These are phyloP conservation scores for Athelia psychrophila DNA, from an alignment of 1,284 basidiomycete genomes.

Conservation along the genomic window DNA sequence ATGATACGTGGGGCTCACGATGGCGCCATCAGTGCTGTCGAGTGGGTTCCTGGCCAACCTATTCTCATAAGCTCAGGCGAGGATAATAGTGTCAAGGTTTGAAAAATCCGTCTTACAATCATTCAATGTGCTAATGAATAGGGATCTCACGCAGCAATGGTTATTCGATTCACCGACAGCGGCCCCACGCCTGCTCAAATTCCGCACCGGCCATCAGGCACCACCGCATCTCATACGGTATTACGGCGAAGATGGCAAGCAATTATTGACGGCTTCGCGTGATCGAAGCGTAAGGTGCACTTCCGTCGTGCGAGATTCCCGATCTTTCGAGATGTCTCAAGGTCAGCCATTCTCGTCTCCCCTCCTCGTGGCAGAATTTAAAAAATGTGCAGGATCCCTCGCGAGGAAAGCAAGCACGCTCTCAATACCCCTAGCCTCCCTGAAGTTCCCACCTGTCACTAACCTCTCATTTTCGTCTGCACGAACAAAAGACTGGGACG, in stretches of 20 bases:
- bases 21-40: slow-evolving; percentile 71
- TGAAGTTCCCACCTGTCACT: slow-evolving; percentile 81
- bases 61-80: slow-evolving; percentile 84
- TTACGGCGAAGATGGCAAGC: slow-evolving; percentile 96
- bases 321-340: slow-evolving; percentile 94
- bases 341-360: slow-evolving; percentile 43
- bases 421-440: slow-evolving; percentile 74
- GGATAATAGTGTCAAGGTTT: slow-evolving; percentile 91
- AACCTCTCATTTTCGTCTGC: slow-evolving; percentile 78
- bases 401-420: slow-evolving; percentile 81
- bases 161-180: slow-evolving; percentile 90
- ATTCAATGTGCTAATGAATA: neutral
- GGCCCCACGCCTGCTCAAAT: slow-evolving; percentile 87
- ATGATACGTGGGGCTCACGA: slow-evolving; percentile 87
- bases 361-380: slow-evolving; percentile 1
- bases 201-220: slow-evolving; percentile 87
- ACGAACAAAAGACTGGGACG: slow-evolving; percentile 96
- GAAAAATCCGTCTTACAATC: slow-evolving; percentile 7
- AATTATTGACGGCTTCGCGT: slow-evolving; percentile 82
- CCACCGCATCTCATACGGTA: slow-evolving; percentile 93
- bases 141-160: slow-evolving; percentile 77
- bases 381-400: slow-evolving; percentile 60
- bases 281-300: slow-evolving; percentile 90
- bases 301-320: slow-evolving; percentile 90
- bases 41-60: slow-evolving; percentile 92